These are phyloP conservation scores for Vanderwaltozyma yarrowii DNA, from an alignment of 805 yeast genomes.

Conservation along the genomic window DNA sequence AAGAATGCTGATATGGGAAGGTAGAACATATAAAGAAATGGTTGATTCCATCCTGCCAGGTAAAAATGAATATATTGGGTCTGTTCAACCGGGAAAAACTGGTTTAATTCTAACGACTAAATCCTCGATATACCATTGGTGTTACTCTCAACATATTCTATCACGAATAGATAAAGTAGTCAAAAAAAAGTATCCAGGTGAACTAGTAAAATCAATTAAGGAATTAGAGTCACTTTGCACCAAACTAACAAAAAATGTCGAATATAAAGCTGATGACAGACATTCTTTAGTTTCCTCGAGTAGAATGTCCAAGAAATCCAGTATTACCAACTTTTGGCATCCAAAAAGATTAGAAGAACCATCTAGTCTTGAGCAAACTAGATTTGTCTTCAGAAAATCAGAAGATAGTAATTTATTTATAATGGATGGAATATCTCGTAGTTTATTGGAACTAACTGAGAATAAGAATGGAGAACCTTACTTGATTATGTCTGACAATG, in stretches of 20 bases:
- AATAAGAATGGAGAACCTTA: slow-evolving; percentile 1
- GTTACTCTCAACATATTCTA: slow-evolving; percentile 7
- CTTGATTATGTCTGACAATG: slow-evolving; percentile 10
- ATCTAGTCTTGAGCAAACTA: too few relatives aligned
- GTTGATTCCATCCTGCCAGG: slow-evolving; percentile 15
- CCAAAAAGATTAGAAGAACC: too few relatives aligned
- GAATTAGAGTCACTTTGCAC: slow-evolving; percentile 6
- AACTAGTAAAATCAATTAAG: slow-evolving; percentile 11
- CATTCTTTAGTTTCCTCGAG: slow-evolving; percentile 3
- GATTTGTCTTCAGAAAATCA: slow-evolving; percentile 13
- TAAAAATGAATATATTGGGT: slow-evolving; percentile 12
- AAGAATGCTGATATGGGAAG: slow-evolving; percentile 23
- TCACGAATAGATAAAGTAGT: slow-evolving; percentile 15
- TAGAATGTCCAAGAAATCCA: slow-evolving; percentile 11
- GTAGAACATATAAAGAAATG: slow-evolving; percentile 17
- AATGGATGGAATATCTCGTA: slow-evolving; percentile 16
- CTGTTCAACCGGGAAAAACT: slow-evolving; percentile 8
- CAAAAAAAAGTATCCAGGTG: slow-evolving; percentile 14
- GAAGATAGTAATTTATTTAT: slow-evolving; percentile 5
- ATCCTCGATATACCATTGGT: slow-evolving; percentile 18
- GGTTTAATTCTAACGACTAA: slow-evolving; percentile 18
- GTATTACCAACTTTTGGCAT: slow-evolving; percentile 15
- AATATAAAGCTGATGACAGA: not conserved
- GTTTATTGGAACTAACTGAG: slow-evolving; percentile 2
- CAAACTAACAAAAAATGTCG: not conserved